phyloP scores from a whole-genome alignment of 345 rosid species.

The Acer yangbiense region DNA sequence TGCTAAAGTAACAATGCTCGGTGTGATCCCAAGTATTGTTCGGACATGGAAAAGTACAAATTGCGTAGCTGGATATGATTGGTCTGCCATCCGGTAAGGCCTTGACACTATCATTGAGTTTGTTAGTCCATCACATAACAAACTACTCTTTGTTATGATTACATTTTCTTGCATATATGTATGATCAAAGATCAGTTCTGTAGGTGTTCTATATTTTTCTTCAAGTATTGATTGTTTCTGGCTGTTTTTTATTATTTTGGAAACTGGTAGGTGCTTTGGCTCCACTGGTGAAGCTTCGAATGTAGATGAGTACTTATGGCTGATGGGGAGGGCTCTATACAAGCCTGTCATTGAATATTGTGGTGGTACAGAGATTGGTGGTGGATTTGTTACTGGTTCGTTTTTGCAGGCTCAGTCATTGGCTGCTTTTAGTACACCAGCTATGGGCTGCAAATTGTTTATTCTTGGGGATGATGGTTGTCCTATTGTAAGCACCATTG shows the following conservation, averaged over 20 bases:
- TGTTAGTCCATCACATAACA: conserved; percentile 10
- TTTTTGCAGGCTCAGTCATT: conserved; percentile 82
- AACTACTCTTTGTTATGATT: not conserved
- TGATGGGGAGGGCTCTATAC: conserved; percentile 92
- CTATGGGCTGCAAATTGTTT: conserved; percentile 89
- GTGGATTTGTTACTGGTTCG: conserved; percentile 82
- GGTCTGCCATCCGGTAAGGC: conserved; percentile 89
- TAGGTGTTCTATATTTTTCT: conserved; percentile 2
- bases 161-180: conserved; percentile 6
- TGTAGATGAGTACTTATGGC: conserved; percentile 90
- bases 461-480: conserved; percentile 69
- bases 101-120: not conserved
- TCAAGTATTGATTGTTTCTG: conserved; percentile 21
- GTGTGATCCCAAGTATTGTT: conserved; percentile 96
- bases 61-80: conserved; percentile 70
- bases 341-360: conserved; percentile 94
- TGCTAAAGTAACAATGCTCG: conserved; percentile 91
- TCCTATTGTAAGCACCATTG: conserved; percentile 65
- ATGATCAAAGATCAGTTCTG: conserved; percentile 1
- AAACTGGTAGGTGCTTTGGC: conserved; percentile 70
- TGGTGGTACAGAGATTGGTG: conserved; percentile 98
- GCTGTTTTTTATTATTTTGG: conserved; percentile 26
- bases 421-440: conserved; percentile 94
- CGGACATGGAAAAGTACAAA: conserved; percentile 83
- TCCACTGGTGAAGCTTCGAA: conserved; percentile 99